Conservation (phyloP, 208 protist species). For the Crithidia expoeki region DNA sequence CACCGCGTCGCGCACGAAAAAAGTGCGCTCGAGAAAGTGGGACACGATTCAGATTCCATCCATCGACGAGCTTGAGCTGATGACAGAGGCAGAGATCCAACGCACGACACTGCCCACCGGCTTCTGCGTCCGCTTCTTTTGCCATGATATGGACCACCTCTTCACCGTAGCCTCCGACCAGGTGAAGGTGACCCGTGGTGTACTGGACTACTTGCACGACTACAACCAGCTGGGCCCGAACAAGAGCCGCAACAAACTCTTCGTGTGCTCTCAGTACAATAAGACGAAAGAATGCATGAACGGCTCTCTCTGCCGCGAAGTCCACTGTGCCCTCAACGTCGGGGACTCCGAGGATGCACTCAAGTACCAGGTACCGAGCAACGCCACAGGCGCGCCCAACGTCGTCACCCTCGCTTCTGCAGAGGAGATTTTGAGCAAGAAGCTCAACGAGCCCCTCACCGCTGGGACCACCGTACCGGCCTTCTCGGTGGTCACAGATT, state of each 20-base stretch:
- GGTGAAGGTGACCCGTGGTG: constrained; percentile 66
- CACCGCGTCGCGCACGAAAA: constrained; percentile 34
- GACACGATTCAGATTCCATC: constrained; percentile 54
- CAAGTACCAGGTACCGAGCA: constrained; percentile 62
- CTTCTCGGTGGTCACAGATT: constrained; percentile 25
- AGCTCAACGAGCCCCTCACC: constrained; percentile 35
- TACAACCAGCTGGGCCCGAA: constrained; percentile 81
- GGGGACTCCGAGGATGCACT: constrained; percentile 59
- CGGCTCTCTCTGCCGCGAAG: constrained; percentile 72
- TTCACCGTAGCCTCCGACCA: constrained; percentile 67
- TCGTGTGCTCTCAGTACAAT: constrained; percentile 68
- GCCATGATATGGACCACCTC: constrained; percentile 72
- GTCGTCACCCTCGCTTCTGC: constrained; percentile 29
- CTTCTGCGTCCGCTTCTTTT: constrained; percentile 79
- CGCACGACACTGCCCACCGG: constrained; percentile 46
- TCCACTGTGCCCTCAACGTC: constrained; percentile 64
- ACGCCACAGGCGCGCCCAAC: constrained; percentile 69
- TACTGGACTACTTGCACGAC: constrained; percentile 79
- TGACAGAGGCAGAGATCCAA: constrained; percentile 43
- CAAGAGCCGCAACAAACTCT: constrained; percentile 76
- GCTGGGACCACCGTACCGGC: constrained; percentile 6
- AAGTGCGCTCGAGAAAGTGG: constrained; percentile 63
- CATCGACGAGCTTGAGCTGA: constrained; percentile 57
- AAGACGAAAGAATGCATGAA: constrained; percentile 50
- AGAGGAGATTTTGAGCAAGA: constrained; percentile 41